phyloP scores from a whole-genome alignment of 2,329 filamentous ascomycete genomes.

The Xylaria sp. region DNA sequence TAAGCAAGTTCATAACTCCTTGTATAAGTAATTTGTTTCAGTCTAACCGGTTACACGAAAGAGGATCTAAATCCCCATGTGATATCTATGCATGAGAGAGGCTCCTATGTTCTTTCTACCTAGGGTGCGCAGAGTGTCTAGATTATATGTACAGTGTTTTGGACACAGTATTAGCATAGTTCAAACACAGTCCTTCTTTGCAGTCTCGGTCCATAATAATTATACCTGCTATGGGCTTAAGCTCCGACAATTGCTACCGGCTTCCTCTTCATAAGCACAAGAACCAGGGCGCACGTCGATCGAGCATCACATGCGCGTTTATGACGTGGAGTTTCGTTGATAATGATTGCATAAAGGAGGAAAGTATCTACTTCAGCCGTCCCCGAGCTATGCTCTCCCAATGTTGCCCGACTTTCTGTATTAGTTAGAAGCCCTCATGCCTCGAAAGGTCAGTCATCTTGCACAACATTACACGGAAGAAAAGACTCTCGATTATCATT shows the following conservation, averaged over 20 bases:
- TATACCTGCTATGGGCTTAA: not conserved
- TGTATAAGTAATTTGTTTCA: not conserved
- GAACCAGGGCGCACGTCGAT: not conserved
- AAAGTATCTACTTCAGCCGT: not conserved
- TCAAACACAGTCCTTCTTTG: not conserved
- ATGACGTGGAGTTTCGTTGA: not conserved
- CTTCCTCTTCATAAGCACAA: not conserved
- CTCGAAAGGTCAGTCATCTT: slow-evolving; percentile 29
- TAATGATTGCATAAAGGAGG: not conserved
- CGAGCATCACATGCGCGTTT: not conserved
- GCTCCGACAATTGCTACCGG: slow-evolving; percentile 6
- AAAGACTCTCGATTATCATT: not conserved
- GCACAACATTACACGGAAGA: not conserved
- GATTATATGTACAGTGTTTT: slow-evolving; percentile 16
- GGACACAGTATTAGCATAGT: slow-evolving; percentile 9
- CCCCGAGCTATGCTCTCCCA: not conserved
- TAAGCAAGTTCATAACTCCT: not conserved
- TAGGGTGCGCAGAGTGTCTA: not conserved
- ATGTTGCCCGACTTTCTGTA: no score
- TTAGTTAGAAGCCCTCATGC: slow-evolving; percentile 18
- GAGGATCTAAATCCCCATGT: not conserved
- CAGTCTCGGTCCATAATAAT: not conserved
- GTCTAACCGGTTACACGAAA: not conserved
- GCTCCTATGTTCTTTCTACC: no score
- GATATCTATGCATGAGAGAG: not conserved